Base-by-base conservation (phyloP, 2,329 filamentous ascomycete genomes). In the Penicillium verrucosum region DNA sequence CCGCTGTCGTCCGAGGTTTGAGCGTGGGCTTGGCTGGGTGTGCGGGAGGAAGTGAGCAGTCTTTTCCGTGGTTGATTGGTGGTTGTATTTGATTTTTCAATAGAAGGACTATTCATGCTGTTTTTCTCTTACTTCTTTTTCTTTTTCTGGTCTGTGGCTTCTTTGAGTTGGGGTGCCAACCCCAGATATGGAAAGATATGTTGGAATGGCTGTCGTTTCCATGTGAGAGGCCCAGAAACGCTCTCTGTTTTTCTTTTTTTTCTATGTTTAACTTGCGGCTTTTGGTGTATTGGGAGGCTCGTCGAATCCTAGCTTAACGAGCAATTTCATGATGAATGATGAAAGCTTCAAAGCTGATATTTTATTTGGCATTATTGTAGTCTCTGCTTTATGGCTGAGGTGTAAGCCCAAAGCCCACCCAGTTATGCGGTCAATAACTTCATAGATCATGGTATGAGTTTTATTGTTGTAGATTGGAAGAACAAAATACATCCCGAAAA, bases 1-100 rank as follows among this genome's bases (percentile, higher is more conserved):
- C 34, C 54, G 54, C 12, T 56, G 54, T 14, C 41, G 27, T 37
- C 54, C 54, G 2, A 56, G 36, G 16, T 52, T 52, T 10, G 54
- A 56, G 41, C 25, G 48, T 34, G 32, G 38, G 5, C 3, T 29
- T 27, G 48, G 48, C 18, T 56, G 54, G 48, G 41, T 56, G 10
- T 56, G 54, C 25, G 54, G 54, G 12, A 51, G 48, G 36, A 29
- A 46, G 12, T 56, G 29, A 56, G 4, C 11, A 10, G 8, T 10
- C n/a, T 29, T 9, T 16, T 1, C n/a, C 29, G 21, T 9, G 1
- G 30, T 43, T 14, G 25, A 2, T n/a, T 16, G 5, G 9, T 29
- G 14, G 2, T 27, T 30, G 36, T 2, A 11, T 50, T 40, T 16
- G 4, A 16, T 16, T 49, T 40, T 11, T 2, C 21, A 40, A 11